Conservation (phyloP, 495 filamentous ascomycete species). For the Trichocladium antarcticum region DNA sequence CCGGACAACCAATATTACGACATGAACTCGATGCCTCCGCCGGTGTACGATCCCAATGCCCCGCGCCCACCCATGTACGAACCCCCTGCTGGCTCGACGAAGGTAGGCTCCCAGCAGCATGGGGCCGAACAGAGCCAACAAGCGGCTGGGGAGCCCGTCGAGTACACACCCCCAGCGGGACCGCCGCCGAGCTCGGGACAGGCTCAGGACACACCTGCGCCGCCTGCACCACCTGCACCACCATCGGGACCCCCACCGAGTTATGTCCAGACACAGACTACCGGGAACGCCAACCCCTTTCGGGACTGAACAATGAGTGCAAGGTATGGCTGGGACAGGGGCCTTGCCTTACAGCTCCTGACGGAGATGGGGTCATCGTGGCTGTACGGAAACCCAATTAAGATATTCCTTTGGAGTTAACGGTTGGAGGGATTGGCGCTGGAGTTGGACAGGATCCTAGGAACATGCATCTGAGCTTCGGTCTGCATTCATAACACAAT, state of each 20-base stretch:
- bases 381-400: no score
- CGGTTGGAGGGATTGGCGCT: not conserved
- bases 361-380: no score
- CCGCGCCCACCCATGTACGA: conserved; percentile 45
- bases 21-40: conserved; percentile 49
- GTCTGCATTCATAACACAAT: not conserved
- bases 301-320: conserved; percentile 8
- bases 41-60: conserved; percentile 38
- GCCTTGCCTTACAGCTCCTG: no score
- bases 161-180: conserved; percentile 36
- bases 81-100: conserved; percentile 42
- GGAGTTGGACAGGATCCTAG: not conserved
- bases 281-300: conserved; percentile 21
- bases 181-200: conserved; percentile 26
- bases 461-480: not conserved
- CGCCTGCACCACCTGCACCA: no score
- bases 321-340: no score
- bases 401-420: not conserved
- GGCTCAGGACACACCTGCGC: conserved; percentile 17
- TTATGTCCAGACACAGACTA: conserved; percentile 9
- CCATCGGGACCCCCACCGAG: conserved; percentile 34
- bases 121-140: conserved; percentile 18
- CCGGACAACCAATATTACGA: conserved; percentile 30
- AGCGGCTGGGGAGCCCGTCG: conserved; percentile 10
- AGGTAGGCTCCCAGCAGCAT: conserved; percentile 46